Evolutionary conservation across 345 rosid species (phyloP).

Genomic region (Crucihimalaya himalaica): DNA sequence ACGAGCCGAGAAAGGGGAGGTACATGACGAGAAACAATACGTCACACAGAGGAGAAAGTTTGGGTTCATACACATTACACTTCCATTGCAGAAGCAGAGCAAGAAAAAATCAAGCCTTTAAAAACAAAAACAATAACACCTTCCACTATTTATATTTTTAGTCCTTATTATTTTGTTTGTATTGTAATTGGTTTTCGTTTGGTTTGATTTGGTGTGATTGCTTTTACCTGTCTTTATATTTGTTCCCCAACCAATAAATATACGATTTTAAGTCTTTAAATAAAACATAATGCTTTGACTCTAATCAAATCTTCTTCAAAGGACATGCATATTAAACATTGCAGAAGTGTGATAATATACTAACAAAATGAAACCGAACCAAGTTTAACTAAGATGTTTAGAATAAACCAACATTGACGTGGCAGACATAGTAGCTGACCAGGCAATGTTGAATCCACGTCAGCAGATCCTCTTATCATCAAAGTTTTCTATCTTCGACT

Average conservation of each 20-base stretch:
- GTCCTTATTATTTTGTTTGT: slow-evolving; percentile 7
- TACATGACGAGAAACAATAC: slow-evolving; percentile 52
- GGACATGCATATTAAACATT: neutral
- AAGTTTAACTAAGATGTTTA: neutral
- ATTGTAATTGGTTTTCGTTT: slow-evolving; percentile 28
- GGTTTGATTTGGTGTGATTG: slow-evolving; percentile 31
- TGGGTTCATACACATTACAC: slow-evolving; percentile 82
- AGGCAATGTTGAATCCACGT: slow-evolving; percentile 29
- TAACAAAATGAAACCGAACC: neutral
- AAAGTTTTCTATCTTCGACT: slow-evolving; percentile 10
- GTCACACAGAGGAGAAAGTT: slow-evolving; percentile 71
- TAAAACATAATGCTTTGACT: slow-evolving; percentile 9
- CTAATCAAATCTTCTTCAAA: neutral
- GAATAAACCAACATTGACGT: slow-evolving; percentile 11
- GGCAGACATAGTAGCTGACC: slow-evolving; percentile 22
- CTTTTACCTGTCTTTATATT: neutral
- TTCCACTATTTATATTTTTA: neutral
- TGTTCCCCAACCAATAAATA: neutral
- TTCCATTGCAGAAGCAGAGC: slow-evolving; percentile 70
- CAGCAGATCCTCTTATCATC: slow-evolving; percentile 45
- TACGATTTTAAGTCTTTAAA: neutral
- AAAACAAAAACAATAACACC: slow-evolving; percentile 1
- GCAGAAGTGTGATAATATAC: no score
- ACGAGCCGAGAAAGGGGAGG: slow-evolving; percentile 46
- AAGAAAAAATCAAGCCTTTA: slow-evolving; percentile 59